Conservation (phyloP, 805 yeast species). For the Scheffersomyces lignosus region DNA sequence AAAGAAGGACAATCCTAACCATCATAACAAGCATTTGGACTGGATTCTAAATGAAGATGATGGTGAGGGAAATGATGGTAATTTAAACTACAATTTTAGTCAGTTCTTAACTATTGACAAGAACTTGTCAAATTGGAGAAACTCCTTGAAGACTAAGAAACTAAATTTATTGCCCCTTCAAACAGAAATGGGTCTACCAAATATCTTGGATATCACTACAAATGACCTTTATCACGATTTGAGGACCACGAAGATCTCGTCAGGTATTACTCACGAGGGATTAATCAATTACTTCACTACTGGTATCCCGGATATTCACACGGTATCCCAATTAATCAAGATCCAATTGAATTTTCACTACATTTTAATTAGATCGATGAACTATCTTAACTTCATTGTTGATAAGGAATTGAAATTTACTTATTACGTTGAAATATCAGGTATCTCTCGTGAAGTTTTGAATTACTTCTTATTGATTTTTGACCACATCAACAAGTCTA, state of each 20-base stretch:
- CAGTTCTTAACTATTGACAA: slow-evolving; percentile 44
- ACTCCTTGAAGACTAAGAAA: slow-evolving; percentile 31
- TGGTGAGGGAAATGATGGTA: slow-evolving; percentile 50
- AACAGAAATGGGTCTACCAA: slow-evolving; percentile 27
- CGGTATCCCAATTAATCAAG: slow-evolving; percentile 40
- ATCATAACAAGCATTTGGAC: slow-evolving; percentile 26
- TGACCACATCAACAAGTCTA: slow-evolving; percentile 22
- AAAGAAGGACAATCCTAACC: slow-evolving; percentile 17
- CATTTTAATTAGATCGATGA: slow-evolving; percentile 40
- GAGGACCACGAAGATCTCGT: slow-evolving; percentile 4
- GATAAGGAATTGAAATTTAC: slow-evolving; percentile 39
- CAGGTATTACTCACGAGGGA: slow-evolving; percentile 14
- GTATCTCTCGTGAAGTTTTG: slow-evolving; percentile 38
- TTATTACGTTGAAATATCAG: slow-evolving; percentile 35
- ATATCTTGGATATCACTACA: slow-evolving; percentile 16
- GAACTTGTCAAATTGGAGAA: slow-evolving; percentile 42
- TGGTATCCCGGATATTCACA: slow-evolving; percentile 39
- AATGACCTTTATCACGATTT: slow-evolving; percentile 34
- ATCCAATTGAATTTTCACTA: slow-evolving; percentile 47
- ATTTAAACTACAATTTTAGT: slow-evolving; percentile 43
- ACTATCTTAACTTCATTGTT: slow-evolving; percentile 42
- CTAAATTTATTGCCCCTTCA: slow-evolving; percentile 17
- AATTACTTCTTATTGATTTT: slow-evolving; percentile 38
- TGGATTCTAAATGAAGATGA: slow-evolving; percentile 48
- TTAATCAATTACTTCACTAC: slow-evolving; percentile 23